Base-by-base conservation (phyloP, 441 rosid species). In the Syzygium malaccense region DNA sequence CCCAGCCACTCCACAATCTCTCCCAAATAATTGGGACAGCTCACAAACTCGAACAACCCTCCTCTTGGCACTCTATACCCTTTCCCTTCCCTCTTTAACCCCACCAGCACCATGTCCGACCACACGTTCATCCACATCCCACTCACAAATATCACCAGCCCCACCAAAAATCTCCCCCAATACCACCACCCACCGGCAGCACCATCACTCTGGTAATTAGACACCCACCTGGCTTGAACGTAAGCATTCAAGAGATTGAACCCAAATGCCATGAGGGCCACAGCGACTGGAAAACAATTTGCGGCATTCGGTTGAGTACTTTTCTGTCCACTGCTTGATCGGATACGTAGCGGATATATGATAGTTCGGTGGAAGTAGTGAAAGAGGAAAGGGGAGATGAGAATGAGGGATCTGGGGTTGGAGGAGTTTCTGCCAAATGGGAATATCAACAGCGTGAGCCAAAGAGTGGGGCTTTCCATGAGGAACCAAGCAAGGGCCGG, bases 1-100 rank as follows among this genome's bases (percentile, higher is more conserved):
- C 99, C 99, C 37, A 93, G 80, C 99, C 98, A 97, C 93, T 98
- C 99, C 87, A 92, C n/a, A 19, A 94, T 93, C 92, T 98, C 99
- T 18, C 99, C 99, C 0, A 95, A 93, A 88, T 98, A 97, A 86
- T 96, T 97, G 5, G 99, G 98, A 84, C 99, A 97, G 89, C 97
- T 95, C 48, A 95, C 96, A 25, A 91, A 6, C 89, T 97, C 96
- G 86, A 97, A 95, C 96, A 91, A 92, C 6, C 97, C 96, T 86
- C 95, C 95, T 84, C 91, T 91, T 19, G 95, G 94, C 45, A 92
- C 89, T 90, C 92, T 94, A 58, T 97, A 97, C 56, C 95, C 98
- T 53, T 95, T 93, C 54, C 93, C 94, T 87, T 91, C 92, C 79
- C 90, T 93, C 91, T 95, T 97, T 78, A 97, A n/a, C 26, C 94